Evolutionary conservation across 2,329 filamentous ascomycete species (phyloP).

Genomic region (Fusarium anthophilum): DNA sequence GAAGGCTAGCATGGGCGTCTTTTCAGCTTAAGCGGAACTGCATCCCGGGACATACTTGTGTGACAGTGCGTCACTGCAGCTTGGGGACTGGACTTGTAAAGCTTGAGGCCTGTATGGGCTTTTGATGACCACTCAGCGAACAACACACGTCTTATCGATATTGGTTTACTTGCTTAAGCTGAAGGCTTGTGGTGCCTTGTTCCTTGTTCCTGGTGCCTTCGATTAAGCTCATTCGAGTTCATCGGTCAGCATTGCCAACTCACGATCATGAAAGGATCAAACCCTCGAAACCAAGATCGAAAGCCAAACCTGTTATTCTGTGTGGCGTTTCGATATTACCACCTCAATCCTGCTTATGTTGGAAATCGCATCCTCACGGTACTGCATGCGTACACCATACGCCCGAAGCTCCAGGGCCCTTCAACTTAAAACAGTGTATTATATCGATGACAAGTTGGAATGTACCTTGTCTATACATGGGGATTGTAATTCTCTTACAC

Average conservation of each 20-base stretch:
- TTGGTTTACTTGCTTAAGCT: constrained; percentile 26
- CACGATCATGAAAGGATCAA: neutral
- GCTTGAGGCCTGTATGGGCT: neutral
- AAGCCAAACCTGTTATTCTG: constrained; percentile 11
- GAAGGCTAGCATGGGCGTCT: neutral
- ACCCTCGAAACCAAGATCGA: neutral
- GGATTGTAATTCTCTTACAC: constrained; percentile 27
- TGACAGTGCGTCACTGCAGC: constrained; percentile 36
- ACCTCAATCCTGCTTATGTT: constrained; percentile 16
- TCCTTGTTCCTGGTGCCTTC: constrained; percentile 29
- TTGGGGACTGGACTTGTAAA: constrained; percentile 16
- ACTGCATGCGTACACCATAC: constrained; percentile 6
- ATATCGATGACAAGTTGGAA: constrained; percentile 32
- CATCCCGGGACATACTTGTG: constrained; percentile 23
- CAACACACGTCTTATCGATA: constrained; percentile 39
- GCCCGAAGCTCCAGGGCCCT: constrained; percentile 10
- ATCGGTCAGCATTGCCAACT: constrained; percentile 8
- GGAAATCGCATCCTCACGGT: neutral
- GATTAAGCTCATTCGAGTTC: constrained; percentile 1
- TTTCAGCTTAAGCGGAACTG: constrained; percentile 22
- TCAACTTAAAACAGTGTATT: constrained; percentile 25
- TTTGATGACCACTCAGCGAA: constrained; percentile 30
- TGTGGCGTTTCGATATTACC: constrained; percentile 13
- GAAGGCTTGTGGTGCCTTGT: constrained; percentile 15
- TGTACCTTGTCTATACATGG: constrained; percentile 23